Percentiles rank a stretch among this genome's conserved stretches.
phyloP scores from a whole-genome alignment of 495 filamentous ascomycete species.

The Thermothielavioides terrestris region DNA sequence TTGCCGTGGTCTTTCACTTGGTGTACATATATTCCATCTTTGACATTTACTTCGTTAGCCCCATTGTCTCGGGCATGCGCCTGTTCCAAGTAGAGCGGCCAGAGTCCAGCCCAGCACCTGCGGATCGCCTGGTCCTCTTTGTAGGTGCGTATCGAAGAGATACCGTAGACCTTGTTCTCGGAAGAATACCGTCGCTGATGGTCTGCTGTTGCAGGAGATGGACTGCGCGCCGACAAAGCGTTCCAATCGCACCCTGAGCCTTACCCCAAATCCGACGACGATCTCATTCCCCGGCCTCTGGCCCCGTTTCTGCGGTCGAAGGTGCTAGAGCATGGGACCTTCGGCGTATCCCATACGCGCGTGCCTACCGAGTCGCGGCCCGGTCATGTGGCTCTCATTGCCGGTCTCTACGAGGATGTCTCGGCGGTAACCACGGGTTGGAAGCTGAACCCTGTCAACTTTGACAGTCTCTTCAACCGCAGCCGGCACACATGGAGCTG shows the following conservation, averaged over 20 bases:
- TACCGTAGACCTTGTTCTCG: conserved; percentile 8
- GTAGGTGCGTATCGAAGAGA: conserved; percentile 74
- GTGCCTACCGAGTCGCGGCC: conserved; percentile 96
- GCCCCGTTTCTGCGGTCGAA: conserved; percentile 91
- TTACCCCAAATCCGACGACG: conserved; percentile 53
- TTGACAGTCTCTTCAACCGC: conserved; percentile 97
- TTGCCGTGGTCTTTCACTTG: conserved; percentile 89
- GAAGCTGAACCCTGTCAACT: conserved; percentile 98
- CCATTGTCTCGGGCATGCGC: conserved; percentile 92
- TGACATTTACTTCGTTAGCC: conserved; percentile 98
- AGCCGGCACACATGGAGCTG: conserved; percentile 98
- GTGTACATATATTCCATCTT: conserved; percentile 97
- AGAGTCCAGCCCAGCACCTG: conserved; percentile 57
- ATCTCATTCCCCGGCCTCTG: conserved; percentile 58
- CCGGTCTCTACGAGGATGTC: conserved; percentile 96
- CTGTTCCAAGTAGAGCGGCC: conserved; percentile 62
- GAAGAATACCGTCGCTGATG: conserved; percentile 2
- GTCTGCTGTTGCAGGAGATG: conserved; percentile 53
- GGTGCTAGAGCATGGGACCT: conserved; percentile 85
- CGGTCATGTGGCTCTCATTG: conserved; percentile 95
- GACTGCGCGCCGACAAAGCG: conserved; percentile 93
- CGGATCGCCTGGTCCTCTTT: conserved; percentile 83
- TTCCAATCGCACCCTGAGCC: conserved; percentile 93
- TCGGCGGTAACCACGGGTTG: conserved; percentile 95
- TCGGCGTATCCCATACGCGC: conserved; percentile 95